These are phyloP conservation scores for Phytopythium oedochilum DNA, from an alignment of 352 stramenopile genomes.

Conservation along the genomic window DNA sequence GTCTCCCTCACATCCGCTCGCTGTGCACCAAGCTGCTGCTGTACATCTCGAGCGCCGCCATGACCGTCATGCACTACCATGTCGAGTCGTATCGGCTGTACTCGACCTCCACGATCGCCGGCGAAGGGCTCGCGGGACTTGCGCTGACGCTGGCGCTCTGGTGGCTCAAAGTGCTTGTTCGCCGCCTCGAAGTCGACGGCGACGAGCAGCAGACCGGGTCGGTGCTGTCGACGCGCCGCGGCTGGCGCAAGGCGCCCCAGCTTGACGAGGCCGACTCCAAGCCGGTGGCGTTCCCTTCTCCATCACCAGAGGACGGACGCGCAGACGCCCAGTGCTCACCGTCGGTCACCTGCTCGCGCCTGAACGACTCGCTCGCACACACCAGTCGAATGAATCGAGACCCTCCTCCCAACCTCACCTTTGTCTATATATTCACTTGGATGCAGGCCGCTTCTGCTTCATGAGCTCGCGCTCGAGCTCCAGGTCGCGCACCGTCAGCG, in stretches of 20 bases:
- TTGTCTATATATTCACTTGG: conserved; percentile 4
- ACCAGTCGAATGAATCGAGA: not conserved
- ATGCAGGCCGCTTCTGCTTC: conserved; percentile 22
- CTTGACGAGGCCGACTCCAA: not conserved
- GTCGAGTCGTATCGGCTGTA: conserved; percentile 3
- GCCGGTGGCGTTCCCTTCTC: not conserved
- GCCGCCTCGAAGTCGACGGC: not conserved
- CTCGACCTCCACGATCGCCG: conserved; percentile 3
- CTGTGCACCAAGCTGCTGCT: not conserved
- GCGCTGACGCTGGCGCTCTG: not conserved
- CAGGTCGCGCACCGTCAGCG: conserved; percentile 72
- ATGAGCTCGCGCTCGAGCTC: conserved; percentile 80
- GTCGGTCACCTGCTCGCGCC: not conserved
- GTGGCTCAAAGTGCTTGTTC: not conserved
- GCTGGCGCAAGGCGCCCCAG: not conserved
- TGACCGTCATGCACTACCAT: conserved; percentile 4
- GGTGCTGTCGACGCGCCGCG: not conserved
- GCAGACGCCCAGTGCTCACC: not conserved
- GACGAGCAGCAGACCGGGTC: not conserved
- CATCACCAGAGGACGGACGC: not conserved
- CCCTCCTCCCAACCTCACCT: not conserved
- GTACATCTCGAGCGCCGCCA: conserved; percentile 2
- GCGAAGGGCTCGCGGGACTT: not conserved
- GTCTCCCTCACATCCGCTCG: not conserved
- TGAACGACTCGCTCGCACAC: not conserved